Percentiles rank a stretch among this genome's conserved stretches.
These are phyloP conservation scores for Beauveria scarabaeidicola DNA, from an alignment of 2,329 filamentous ascomycete genomes.

Conservation along the genomic window DNA sequence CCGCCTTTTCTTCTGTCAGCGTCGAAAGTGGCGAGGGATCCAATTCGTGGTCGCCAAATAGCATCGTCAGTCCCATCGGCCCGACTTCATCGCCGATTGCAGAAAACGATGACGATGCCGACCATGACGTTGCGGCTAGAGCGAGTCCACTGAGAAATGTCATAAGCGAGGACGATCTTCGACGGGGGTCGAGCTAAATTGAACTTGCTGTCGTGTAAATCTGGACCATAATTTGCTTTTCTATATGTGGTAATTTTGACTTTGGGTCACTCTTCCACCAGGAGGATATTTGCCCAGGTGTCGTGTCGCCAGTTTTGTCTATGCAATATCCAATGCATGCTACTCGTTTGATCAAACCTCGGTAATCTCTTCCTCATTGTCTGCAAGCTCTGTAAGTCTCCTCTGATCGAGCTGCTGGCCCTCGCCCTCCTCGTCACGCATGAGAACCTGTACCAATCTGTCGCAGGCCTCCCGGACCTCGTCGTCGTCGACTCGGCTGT, in stretches of 20 bases:
- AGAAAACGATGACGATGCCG: neutral
- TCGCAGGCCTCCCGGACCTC: conserved; percentile 79
- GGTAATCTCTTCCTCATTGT: conserved; percentile 46
- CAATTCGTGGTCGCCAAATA: neutral
- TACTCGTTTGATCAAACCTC: conserved; percentile 34
- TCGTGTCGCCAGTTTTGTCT: neutral
- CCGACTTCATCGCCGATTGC: neutral
- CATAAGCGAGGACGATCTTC: neutral
- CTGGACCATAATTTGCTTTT: neutral
- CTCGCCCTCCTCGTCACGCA: conserved; percentile 61
- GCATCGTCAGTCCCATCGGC: conserved; percentile 1
- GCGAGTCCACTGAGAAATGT: neutral
- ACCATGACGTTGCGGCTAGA: neutral
- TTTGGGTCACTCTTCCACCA: neutral
- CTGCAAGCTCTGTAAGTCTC: conserved; percentile 37
- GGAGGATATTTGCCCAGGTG: neutral
- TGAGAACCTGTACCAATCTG: conserved; percentile 78
- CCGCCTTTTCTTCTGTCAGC: neutral
- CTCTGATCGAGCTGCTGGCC: conserved; percentile 28
- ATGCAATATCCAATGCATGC: neutral
- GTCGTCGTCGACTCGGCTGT: conserved; percentile 69
- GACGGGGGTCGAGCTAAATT: neutral
- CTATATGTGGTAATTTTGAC: neutral
- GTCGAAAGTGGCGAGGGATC: neutral
- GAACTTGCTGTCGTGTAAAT: neutral